A percentile compares a stretch with the other conserved stretches of the same genome.
Evolutionary conservation across 768 basidiomycete species (phyloP).

Genomic region (Tricholoma bakamatsutake): DNA sequence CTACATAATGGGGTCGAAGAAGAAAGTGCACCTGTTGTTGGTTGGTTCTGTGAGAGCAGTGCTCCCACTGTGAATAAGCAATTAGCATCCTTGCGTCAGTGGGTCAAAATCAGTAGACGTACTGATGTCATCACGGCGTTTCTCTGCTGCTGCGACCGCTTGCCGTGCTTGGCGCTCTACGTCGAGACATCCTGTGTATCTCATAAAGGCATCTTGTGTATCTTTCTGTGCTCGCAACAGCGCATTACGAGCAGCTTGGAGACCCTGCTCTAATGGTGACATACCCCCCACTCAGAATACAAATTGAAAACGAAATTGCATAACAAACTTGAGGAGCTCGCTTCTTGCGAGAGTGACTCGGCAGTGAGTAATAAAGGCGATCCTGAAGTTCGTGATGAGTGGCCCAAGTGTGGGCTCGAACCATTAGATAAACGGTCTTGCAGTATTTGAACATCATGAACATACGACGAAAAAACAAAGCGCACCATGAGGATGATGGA

Average conservation of each 20-base stretch:
- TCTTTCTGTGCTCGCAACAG: conserved; percentile 64
- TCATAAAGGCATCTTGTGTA: conserved; percentile 64
- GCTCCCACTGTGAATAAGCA: conserved; percentile 33
- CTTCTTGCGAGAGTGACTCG: conserved; percentile 53
- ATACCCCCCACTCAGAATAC: conserved; percentile 1
- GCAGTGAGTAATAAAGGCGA: conserved; percentile 47
- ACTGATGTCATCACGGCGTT: conserved; percentile 65
- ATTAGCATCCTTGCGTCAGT: conserved; percentile 10
- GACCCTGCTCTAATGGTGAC: conserved; percentile 44
- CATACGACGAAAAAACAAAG: conserved; percentile 1
- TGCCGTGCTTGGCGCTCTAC: conserved; percentile 61
- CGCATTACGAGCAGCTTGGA: conserved; percentile 55
- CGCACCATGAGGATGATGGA: conserved; percentile 34
- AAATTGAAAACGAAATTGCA: neutral
- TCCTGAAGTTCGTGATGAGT: conserved; percentile 39
- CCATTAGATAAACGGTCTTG: conserved; percentile 33
- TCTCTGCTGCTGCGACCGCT: conserved; percentile 58
- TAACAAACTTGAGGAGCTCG: conserved; percentile 52
- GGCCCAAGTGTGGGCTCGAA: conserved; percentile 26
- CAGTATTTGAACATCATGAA: conserved; percentile 6
- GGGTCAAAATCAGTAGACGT: conserved; percentile 13
- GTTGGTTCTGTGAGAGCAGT: conserved; percentile 41
- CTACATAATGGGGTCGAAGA: conserved; percentile 9
- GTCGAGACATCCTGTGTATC: conserved; percentile 66
- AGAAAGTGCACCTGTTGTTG: conserved; percentile 24